Base-by-base conservation (phyloP, 352 stramenopile genomes). In the Globisporangium uncinulatum region DNA sequence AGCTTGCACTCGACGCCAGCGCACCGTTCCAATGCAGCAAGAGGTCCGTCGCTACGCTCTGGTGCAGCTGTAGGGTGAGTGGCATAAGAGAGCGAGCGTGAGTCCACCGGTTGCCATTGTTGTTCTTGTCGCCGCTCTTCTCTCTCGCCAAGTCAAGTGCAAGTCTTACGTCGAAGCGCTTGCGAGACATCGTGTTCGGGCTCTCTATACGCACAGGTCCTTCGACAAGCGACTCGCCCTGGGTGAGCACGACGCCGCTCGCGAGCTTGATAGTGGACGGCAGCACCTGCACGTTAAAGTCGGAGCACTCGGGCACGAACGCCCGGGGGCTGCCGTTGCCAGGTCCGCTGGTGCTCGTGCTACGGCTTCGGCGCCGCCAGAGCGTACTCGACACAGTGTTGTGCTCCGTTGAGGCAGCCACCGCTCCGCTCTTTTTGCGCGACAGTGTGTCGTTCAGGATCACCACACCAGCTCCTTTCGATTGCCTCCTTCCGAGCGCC, bases 101-200 rank as follows among this genome's bases (percentile, higher is more conserved):
- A 50, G 44, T 14, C 8, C 44, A 14, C 8, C 3, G n/a, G n/a
- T n/a, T n/a, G n/a, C n/a, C n/a, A n/a, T n/a, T n/a, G n/a, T n/a
- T n/a, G n/a, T n/a, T n/a, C n/a, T n/a, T n/a, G n/a, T n/a, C n/a
- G n/a, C n/a, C n/a, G n/a, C n/a, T n/a, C n/a, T n/a, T n/a, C n/a
- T n/a, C n/a, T n/a, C n/a, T n/a, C n/a, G n/a, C n/a, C n/a, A n/a
- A n/a, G n/a, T 6, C 36, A 56, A 48, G 5, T 46, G 2, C 5
- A 46, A 32, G 11, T 14, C 68, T 20, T 62, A 89, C 76, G 63
- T 83, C 76, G 54, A 89, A 89, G 20, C 74, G 72, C 53, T 84
- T 89, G n/a, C 66, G 65, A 24, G 79, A 89, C 79, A 89, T 89
- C 3, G 67, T 86, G 32, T 64, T 66, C 6, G 67, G 34, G 19